Evolutionary conservation across 2,329 filamentous ascomycete genomes (phyloP), one percentile per base, ranked within the genome.

Genomic region (Claviceps monticola): DNA sequence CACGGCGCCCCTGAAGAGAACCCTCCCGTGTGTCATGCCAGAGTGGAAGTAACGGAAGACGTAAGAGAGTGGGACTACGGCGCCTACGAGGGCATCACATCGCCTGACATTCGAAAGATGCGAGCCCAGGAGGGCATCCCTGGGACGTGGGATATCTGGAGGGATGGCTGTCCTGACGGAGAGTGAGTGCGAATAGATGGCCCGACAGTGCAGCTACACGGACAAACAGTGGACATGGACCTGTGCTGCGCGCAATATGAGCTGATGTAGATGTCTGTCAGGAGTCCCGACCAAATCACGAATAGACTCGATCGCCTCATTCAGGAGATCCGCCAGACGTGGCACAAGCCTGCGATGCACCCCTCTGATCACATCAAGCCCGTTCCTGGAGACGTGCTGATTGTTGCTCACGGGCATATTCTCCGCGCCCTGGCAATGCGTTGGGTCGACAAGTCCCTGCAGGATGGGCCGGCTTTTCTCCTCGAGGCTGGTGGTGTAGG

Each of bases 371-470:
- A 5, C 54, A 63, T 70, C 7, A 54, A 57, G 7, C 59, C 55
- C 19, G 54, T 57, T 7, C 60, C 55, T 21, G 68, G 67, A 7
- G 68, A 71, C 63, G 55, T 72, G 62, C 9, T 78, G 23, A 74
- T 95, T 48, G 88, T 96, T 5, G 90, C 88, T 21, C 90, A 96
- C 64, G 90, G 90, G 0, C 90, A 95, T 69, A 91, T 95, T 52
- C 71, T 96, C 50, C 76, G 90, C 16, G 87, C 88, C 0, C 88
- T 96, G 65, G 89, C 90, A 6, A 87, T 91, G 73, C 76, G 89
- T 36, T 96, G 90, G 90, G 77, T 83, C 0, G 80, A 81, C 0
- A 85, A 85, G 70, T 74, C 79, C 13, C 71, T 96, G 53, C 77
- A 80, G 51, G 83, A 88, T 48, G 88, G 85, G 7, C 85, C 88